Evolutionary conservation across 2,329 filamentous ascomycete genomes (phyloP), one percentile per base, ranked within the genome.

Genomic region (Phaeosphaeria sp.): DNA sequence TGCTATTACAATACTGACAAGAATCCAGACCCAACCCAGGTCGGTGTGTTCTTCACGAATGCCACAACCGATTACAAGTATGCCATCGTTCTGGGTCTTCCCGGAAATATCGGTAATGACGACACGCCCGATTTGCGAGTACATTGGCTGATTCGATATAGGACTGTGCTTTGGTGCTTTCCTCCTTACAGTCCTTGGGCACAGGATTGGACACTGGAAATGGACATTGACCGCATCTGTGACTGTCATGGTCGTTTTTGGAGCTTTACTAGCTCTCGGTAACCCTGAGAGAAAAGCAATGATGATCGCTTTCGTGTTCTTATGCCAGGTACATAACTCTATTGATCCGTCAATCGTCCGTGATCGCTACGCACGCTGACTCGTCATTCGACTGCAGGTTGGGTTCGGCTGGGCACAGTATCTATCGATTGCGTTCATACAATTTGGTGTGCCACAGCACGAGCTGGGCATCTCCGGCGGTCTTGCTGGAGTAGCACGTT

Each of bases 401-500:
- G 81, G 77, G 4, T 84, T 81, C 60, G 81, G 81, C 6, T 83
- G 79, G 78, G 80, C 77, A 2, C 74, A 81, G 54, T 82, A 82
- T 53, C 67, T 83, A 20, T 79, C 77, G 18, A 83, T 84, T 60
- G 79, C 81, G 1, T 79, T 81, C 58, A 81, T 79, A 6, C 82
- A 83, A 64, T 78, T 83, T 56, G 81, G 81, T n/a, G 80, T 81
- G 2, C 76, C 80, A 24, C 82, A 84, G 58, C 75, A 20, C 83
- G 49, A 46, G 15, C 74, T 84, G 0, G 82, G 82, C 15, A 77
- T 81, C 15, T 74, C 73, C 42, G 80, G 80, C 36, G 81, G 58
- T 9, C 42, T 63, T 7, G 57, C 61, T 5, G 80, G 80, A 21
- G 77, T 80, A 4, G 76, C 78, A 24, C 74, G 80, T 4, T 83